Evolutionary conservation across 352 stramenopile species (phyloP), one percentile per base, ranked within the genome.

Genomic region (Pythium vanterpoolii): DNA sequence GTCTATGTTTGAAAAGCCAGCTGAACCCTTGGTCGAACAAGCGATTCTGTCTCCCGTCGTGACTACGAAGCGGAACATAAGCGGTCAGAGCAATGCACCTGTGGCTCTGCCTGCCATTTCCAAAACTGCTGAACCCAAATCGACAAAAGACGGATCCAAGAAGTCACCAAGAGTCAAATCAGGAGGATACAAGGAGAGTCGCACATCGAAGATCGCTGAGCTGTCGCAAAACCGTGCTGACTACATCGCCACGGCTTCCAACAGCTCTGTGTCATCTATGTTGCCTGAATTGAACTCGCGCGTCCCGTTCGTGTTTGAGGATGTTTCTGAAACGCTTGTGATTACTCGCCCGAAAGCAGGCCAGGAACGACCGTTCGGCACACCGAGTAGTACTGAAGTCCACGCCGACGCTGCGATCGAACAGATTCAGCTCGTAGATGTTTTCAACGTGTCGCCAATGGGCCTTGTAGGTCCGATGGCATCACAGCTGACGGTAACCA

Each of bases 1-100:
- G 7, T 85, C 81, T 0, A 86, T 90, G 72, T 80, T 77, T 26
- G 73, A 87, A 27, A 67, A 67, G 23, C 30, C 45, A 19, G 23
- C 23, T 3, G 54, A 63, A 19, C 33, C 43, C 5, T 16, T 30
- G 19, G 3, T n/a, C 5, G 31, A 48, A 27, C 47, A 62, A 27
- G 42, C 42, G 9, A 54, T 65, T 21, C 19, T 51, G 30, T 56
- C 55, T 3, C 28, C 58, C 7, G 34, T 3, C 5, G 21, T 11
- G 6, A 7, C 39, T n/a, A 26, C 26, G 1, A 60, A 47, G 50
- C 44, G 19, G 8, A 50, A 60, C 23, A 18, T 11, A 40, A 31
- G 11, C 38, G 30, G 31, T 56, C 54, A 40, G 21, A 31, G 30
- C 3, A 45, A 38, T 52, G 23, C 43, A 31, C 14, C 39, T 28